Evolutionary conservation across 768 basidiomycete species (phyloP), one percentile per base, ranked within the genome.

Genomic region (Cystobasidiopsis lactophilus): DNA sequence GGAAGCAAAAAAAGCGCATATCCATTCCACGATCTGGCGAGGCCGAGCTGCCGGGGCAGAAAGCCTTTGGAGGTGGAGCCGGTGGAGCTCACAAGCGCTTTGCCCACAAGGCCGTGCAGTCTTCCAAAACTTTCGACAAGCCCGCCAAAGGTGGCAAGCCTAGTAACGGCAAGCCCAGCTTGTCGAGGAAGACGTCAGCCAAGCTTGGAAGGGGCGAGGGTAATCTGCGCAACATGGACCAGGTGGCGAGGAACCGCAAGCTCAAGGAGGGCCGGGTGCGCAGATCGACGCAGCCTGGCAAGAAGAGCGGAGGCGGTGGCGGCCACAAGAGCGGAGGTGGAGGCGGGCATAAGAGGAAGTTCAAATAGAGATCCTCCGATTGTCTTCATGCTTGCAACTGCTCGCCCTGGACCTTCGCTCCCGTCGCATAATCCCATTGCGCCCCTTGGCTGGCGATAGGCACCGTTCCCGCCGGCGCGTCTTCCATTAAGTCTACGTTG

Each of bases 141-240:
- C 75, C 79, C 52, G 86, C 81, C 67, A 57, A 68, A 5, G 74
- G 79, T 55, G 69, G 65, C 37, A 72, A 68, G 58, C 64, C 68
- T 53, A 70, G 69, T 63, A 80, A 85, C 60, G 74, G 79, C 55
- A 88, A 68, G 53, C 70, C 69, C 24, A 54, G 39, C 33, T 39
- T 39, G 53, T 35, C 30, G 3, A 39, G 40, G 13, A 50, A 54
- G 5, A 61, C 62, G 30, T 68, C 71, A 55, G 72, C 79, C 48
- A 71, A 73, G 59, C 73, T 73, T 23, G 75, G 75, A 30, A 82
- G 79, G 66, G 73, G 72, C 11, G 74, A 71, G 52, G 77, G 82
- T 57, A 86, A 68, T 41, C 86, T 89, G 67, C 77, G 93, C 66
- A 86, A 82, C 0, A 77, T 75, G 26, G 83, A 86, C 46, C 82